These are phyloP conservation scores for Ganoderma leucocontextum DNA, from an alignment of 1,284 basidiomycete species.

Conservation along the genomic window DNA sequence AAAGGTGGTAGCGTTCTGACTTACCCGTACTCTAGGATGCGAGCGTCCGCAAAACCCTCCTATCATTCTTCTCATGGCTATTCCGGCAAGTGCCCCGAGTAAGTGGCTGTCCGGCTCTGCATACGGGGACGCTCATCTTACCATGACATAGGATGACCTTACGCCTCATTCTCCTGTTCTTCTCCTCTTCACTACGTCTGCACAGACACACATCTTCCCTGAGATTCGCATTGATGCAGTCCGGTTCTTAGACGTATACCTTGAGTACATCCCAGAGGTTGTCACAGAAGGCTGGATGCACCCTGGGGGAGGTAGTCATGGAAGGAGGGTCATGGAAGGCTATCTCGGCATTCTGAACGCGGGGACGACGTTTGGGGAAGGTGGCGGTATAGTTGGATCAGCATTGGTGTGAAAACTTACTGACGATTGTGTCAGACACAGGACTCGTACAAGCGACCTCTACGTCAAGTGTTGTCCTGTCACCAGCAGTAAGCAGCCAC, in stretches of 20 bases:
- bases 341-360: slow-evolving; percentile 79
- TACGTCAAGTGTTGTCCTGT: slow-evolving; percentile 70
- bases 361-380: slow-evolving; percentile 66
- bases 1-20: background rate
- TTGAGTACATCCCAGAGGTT: slow-evolving; percentile 75
- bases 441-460: slow-evolving; percentile 64
- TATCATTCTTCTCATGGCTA: slow-evolving; percentile 76
- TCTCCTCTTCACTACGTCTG: slow-evolving; percentile 88
- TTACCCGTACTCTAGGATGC: slow-evolving; percentile 56
- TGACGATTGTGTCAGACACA: slow-evolving; percentile 26
- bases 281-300: slow-evolving; percentile 78
- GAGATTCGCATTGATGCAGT: slow-evolving; percentile 93
- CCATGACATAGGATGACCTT: slow-evolving; percentile 57
- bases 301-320: slow-evolving; percentile 53
- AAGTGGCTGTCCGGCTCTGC: slow-evolving; percentile 30
- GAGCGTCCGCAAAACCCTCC: slow-evolving; percentile 66
- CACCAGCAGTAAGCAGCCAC: slow-evolving; percentile 58
- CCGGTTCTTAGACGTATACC: slow-evolving; percentile 80
- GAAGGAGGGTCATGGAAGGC: slow-evolving; percentile 73
- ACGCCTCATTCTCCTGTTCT: slow-evolving; percentile 77
- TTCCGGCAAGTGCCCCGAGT: slow-evolving; percentile 73
- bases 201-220: slow-evolving; percentile 94
- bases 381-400: slow-evolving; percentile 51
- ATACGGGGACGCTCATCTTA: too few species aligned
- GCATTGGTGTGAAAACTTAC: background rate